Base-by-base conservation (phyloP, 768 basidiomycete genomes). In the Termitomyces sp. region DNA sequence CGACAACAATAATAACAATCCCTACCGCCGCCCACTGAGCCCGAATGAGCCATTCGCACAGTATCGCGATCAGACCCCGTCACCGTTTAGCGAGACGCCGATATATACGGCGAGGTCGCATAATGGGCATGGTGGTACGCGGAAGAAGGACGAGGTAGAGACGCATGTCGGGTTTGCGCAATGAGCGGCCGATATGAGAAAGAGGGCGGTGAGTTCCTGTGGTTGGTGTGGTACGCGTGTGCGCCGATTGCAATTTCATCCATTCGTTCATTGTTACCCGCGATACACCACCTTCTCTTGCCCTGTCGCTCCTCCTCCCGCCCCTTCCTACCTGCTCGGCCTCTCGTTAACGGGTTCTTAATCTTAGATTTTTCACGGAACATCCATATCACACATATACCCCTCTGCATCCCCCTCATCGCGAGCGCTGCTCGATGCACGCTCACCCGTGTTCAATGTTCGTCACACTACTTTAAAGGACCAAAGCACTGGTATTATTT, bases 81-180 rank as follows among this genome's bases (percentile, higher is more conserved):
- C 66, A 14, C 72, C 69, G 44, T 70, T 65, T 49, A 64, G 62
- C 20, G 67, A 69, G 51, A 65, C 69, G 31, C 65, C 65, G 5
- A 60, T 64, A 27, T 69, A 69, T 50, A 42, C 66, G 51, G 20
- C 64, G 27, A 49, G 61, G 18, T 51, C 63, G 22, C 64, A 57
- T 20, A 53, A 55, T 34, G 62, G 49, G 31, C 55, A 42, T 27
- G 62, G 63, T 46, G 43, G 61, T 10, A 61, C 63, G 61, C 60
- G 68, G 61, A 60, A 64, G 36, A 64, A 59, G 14, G 72, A 69
- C 34, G 70, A 69, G 26, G 60, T 72, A 41, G 73, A 74, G 64
- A 65, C 74, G 71, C 69, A 71, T 56, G 71, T 73, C 54, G 74
- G 71, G 56, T 75, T 64, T 65, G 74, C 74, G 57, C 64, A 60